Conservation (phyloP, 2,329 filamentous ascomycete genomes). For the Dendrostoma leiphaemia region DNA sequence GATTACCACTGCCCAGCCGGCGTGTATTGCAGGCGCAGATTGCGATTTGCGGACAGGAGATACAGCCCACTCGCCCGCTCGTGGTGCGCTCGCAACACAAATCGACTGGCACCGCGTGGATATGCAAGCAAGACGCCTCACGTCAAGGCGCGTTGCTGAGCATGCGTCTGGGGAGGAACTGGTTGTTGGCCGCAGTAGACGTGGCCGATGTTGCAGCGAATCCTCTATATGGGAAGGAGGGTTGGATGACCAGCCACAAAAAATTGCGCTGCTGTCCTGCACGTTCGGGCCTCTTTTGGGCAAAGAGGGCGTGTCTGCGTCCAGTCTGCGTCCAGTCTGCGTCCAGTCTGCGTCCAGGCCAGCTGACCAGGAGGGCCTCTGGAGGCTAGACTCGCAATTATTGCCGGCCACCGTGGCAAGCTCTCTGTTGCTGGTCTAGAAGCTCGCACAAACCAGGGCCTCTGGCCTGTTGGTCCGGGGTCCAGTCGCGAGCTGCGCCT, state of each 20-base stretch:
- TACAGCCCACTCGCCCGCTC: slow-evolving; percentile 12
- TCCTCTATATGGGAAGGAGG: neutral
- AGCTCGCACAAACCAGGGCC: neutral
- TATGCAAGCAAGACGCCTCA: slow-evolving; percentile 1
- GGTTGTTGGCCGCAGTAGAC: slow-evolving; percentile 9
- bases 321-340: too few relatives aligned
- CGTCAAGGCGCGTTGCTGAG: slow-evolving; percentile 7
- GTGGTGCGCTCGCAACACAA: slow-evolving; percentile 1
- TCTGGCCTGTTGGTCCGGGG: neutral
- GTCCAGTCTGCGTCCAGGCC: neutral
- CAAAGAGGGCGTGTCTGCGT: neutral
- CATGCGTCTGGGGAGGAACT: neutral
- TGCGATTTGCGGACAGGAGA: neutral
- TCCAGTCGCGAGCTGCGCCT: neutral
- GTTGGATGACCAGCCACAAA: neutral
- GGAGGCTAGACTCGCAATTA: neutral
- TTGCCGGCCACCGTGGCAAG: too few relatives aligned
- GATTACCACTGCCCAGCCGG: slow-evolving; percentile 12
- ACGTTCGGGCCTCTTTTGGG: neutral
- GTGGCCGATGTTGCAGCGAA: slow-evolving; percentile 13
- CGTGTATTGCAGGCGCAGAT: slow-evolving; percentile 5
- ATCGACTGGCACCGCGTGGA: neutral
- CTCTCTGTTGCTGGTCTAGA: slow-evolving; percentile 4
- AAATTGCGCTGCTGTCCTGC: neutral
- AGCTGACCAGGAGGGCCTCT: neutral